phyloP scores from a whole-genome alignment of 2,329 filamentous ascomycete genomes.

The Trichothecium roseum region DNA sequence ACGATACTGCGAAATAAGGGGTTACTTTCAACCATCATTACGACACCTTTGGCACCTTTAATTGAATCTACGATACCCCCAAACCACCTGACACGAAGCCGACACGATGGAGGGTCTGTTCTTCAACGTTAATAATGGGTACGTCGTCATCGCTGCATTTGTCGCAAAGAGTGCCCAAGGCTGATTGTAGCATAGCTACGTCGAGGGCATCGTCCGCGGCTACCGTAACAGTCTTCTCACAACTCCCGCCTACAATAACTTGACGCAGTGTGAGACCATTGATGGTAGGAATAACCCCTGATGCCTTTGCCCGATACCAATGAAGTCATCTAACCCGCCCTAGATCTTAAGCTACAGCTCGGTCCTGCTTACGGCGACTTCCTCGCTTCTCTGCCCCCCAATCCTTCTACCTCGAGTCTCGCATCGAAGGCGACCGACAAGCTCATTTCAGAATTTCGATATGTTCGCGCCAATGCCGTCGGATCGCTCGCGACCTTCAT shows the following conservation, averaged over 20 bases:
- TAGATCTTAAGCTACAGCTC: slow-evolving; percentile 96
- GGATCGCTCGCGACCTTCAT: slow-evolving; percentile 90
- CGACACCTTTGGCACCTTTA: too few species aligned
- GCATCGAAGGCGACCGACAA: slow-evolving; percentile 96
- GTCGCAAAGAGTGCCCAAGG: slow-evolving; percentile 4
- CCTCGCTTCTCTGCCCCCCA: slow-evolving; percentile 84
- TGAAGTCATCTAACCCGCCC: background rate
- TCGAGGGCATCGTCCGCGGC: slow-evolving; percentile 94
- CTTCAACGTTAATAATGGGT: slow-evolving; percentile 93
- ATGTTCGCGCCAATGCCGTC: slow-evolving; percentile 86
- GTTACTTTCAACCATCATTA: too few species aligned
- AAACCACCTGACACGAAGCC: background rate
- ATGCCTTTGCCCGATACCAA: slow-evolving; percentile 3
- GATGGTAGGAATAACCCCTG: slow-evolving; percentile 53
- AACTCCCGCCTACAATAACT: slow-evolving; percentile 81
- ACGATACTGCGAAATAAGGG: too few species aligned
- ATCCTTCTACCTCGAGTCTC: slow-evolving; percentile 91
- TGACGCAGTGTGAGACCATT: slow-evolving; percentile 95
- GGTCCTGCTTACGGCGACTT: slow-evolving; percentile 96
- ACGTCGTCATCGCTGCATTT: slow-evolving; percentile 20
- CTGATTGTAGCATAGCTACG: slow-evolving; percentile 53
- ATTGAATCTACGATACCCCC: too few species aligned
- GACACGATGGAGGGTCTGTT: slow-evolving; percentile 77
- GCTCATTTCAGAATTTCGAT: slow-evolving; percentile 93
- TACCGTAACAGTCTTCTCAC: slow-evolving; percentile 93